Evolutionary conservation across 2,329 filamentous ascomycete species (phyloP).

Genomic region (Fusarium mangiferae): DNA sequence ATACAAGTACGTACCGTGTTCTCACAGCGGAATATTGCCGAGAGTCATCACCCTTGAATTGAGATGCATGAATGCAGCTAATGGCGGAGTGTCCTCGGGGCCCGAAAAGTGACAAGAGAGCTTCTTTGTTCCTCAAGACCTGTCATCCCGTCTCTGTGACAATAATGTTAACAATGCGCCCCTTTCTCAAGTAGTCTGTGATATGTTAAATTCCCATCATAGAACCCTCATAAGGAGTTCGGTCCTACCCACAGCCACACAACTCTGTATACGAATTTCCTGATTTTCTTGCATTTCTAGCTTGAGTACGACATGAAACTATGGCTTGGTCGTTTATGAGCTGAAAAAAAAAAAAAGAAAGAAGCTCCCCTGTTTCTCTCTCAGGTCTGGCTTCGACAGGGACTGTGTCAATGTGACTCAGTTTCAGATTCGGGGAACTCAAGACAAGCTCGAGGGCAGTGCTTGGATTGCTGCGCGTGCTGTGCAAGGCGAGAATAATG

Average conservation of each 20-base stretch:
- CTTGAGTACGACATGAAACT: slow-evolving; percentile 1
- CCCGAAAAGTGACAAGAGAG: background rate
- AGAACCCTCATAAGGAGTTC: background rate
- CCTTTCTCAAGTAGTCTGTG: background rate
- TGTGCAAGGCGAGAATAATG: slow-evolving; percentile 23
- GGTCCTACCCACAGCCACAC: background rate
- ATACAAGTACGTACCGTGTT: background rate
- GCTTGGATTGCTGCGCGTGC: slow-evolving; percentile 12
- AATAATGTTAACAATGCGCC: background rate
- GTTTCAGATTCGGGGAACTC: slow-evolving; percentile 34
- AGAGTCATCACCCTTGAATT: slow-evolving; percentile 5
- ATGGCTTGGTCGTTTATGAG: slow-evolving; percentile 2
- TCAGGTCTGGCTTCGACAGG: slow-evolving; percentile 1
- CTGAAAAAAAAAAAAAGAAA: background rate
- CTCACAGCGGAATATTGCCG: background rate
- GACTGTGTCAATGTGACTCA: slow-evolving; percentile 35
- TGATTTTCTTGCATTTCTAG: background rate
- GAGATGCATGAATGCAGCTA: background rate
- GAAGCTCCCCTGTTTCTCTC: slow-evolving; percentile 7
- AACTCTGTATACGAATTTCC: background rate
- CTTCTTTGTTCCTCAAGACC: background rate
- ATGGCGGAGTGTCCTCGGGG: background rate
- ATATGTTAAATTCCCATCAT: background rate
- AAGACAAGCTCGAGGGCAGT: slow-evolving; percentile 21
- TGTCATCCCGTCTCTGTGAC: background rate